Conservation (phyloP, 306 rosid species). For the Carpinus fangiana region DNA sequence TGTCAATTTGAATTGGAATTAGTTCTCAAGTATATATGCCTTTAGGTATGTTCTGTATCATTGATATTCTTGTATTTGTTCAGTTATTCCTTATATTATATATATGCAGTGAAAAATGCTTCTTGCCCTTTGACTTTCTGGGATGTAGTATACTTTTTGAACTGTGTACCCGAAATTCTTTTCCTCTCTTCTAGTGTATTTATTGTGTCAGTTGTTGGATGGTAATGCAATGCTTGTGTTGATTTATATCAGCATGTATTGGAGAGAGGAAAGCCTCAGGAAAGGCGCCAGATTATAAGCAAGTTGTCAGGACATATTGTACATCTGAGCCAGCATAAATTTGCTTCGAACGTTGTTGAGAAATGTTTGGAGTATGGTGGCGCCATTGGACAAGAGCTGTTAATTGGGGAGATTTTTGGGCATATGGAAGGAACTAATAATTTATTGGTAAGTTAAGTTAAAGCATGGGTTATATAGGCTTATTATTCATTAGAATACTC, state of each 20-base stretch:
- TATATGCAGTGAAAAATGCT: not conserved
- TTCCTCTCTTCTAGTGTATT: not conserved
- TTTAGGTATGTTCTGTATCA: not conserved
- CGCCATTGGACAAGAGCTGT: constrained; percentile 30
- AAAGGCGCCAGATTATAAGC: constrained; percentile 69
- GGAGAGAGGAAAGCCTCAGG: constrained; percentile 68
- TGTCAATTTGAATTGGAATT: too few species aligned
- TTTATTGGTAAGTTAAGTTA: constrained; percentile 37
- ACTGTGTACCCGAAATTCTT: not conserved
- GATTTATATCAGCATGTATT: constrained; percentile 63
- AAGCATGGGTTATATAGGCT: not conserved
- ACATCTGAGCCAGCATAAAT: constrained; percentile 64
- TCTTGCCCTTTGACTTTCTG: not conserved
- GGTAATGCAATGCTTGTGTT: constrained; percentile 17
- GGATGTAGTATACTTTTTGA: constrained; percentile 4
- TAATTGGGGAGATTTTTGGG: constrained; percentile 41
- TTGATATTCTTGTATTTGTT: not conserved
- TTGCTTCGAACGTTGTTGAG: constrained; percentile 51
- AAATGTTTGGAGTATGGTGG: constrained; percentile 49
- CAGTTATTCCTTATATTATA: not conserved
- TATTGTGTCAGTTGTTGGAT: constrained; percentile 16
- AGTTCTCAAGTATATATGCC: too few species aligned
- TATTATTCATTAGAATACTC: not conserved
- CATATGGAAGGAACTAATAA: constrained; percentile 43
- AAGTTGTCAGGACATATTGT: constrained; percentile 65